Base-by-base conservation (phyloP, 306 rosid genomes). In the Alnus glutinosa region DNA sequence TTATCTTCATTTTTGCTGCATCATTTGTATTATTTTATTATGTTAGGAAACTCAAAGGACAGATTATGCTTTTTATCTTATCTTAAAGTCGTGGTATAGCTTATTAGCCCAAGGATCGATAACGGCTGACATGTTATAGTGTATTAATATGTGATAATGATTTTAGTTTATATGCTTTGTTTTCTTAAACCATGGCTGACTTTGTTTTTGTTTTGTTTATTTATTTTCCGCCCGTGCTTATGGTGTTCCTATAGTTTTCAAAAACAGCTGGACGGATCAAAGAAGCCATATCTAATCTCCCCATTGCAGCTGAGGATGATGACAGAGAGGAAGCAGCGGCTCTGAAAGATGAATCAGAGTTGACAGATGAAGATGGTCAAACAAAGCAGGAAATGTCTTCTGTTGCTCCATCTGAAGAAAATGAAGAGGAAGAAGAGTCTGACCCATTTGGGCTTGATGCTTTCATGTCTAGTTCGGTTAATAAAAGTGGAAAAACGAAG, bases 371-470 rank as follows among this genome's bases (percentile, higher is more conserved):
- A 82, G 80, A 75, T 78, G 75, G 78, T 75, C 77, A 76, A 82
- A 76, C 48, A 44, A 66, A 81, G 71, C 80, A 52, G 50, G 80
- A 77, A 7, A 36, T 32, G 10, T 54, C 78, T 49, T 36, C 76
- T 4, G 80, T 44, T 80, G 71, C 77, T 28, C 81, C 83, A 1
- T 83, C 77, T 32, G 81, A 88, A 47, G 87, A 83, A 63, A 80
- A 80, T 57, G 73, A 67, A 16, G 86, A 74, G 67, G 52, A 49
- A 49, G 80, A 83, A 82, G 92, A 85, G 77, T 86, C 87, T 32
- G 99, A 95, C 71, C 99, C 97, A 0, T 95, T 95, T 81, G 99
- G 99, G 81, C 97, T 95, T 50, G 96, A 95, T 76, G 92, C 94
- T 72, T 79, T 95, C 67, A 72, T 93, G 81, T 89, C 92, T 46